These are phyloP conservation scores for Lepidium didymum DNA, from an alignment of 345 rosid species.

Conservation along the genomic window DNA sequence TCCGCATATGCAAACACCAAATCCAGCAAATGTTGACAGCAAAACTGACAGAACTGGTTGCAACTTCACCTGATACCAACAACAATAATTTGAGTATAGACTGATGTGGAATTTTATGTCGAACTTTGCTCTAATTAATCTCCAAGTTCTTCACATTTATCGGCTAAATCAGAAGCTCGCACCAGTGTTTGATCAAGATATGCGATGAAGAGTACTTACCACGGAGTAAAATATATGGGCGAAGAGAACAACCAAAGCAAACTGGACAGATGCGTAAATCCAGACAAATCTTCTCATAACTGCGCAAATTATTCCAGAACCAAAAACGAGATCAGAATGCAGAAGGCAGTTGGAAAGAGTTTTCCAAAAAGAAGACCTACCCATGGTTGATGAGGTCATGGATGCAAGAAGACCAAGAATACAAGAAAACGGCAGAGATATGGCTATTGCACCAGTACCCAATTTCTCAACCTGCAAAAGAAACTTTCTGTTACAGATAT, in stretches of 20 bases:
- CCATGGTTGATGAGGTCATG: constrained; percentile 89
- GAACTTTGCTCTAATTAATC: neutral
- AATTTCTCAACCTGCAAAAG: constrained; percentile 56
- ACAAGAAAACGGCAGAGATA: constrained; percentile 91
- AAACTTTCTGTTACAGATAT: constrained; percentile 3
- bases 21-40: constrained; percentile 77
- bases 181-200: neutral
- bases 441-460: constrained; percentile 80
- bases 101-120: neutral
- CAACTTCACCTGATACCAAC: constrained; percentile 43
- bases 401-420: constrained; percentile 78
- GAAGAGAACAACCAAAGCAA: constrained; percentile 73
- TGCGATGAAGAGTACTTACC: constrained; percentile 41
- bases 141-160: neutral
- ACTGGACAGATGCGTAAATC: constrained; percentile 79
- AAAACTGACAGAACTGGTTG: constrained; percentile 72
- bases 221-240: constrained; percentile 76
- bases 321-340: neutral
- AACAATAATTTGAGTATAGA: neutral
- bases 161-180: neutral
- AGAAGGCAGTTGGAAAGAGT: neutral
- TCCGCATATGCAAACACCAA: constrained; percentile 75
- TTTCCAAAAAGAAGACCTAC: constrained; percentile 31
- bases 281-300: constrained; percentile 80
- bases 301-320: constrained; percentile 27